These are phyloP conservation scores for Boletus rex-veris DNA, from an alignment of 768 basidiomycete genomes.

Conservation along the genomic window DNA sequence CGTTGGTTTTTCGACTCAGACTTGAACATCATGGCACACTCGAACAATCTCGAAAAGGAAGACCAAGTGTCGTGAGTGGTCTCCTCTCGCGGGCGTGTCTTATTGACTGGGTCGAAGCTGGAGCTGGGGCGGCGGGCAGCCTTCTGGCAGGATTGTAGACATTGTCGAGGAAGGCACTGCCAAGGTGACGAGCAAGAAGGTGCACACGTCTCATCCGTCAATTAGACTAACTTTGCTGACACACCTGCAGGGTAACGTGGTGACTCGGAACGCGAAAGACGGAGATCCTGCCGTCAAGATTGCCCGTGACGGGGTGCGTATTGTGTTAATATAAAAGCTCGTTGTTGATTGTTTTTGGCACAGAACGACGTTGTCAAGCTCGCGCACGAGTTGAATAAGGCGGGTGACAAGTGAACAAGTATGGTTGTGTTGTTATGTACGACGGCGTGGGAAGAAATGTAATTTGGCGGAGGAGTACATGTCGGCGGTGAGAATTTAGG, in stretches of 20 bases:
- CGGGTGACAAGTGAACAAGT: slow-evolving; percentile 23
- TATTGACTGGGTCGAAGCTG: slow-evolving; percentile 23
- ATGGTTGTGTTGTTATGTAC: slow-evolving; percentile 3
- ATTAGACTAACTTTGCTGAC: neutral
- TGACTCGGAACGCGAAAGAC: slow-evolving; percentile 40
- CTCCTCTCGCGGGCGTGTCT: neutral
- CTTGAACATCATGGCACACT: slow-evolving; percentile 7
- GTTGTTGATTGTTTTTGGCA: neutral
- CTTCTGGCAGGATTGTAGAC: slow-evolving; percentile 36
- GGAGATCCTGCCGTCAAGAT: slow-evolving; percentile 52
- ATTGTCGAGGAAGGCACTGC: slow-evolving; percentile 43
- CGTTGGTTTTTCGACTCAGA: neutral
- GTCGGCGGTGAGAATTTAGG: slow-evolving; percentile 15
- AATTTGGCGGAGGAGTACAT: slow-evolving; percentile 13
- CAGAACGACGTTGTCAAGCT: slow-evolving; percentile 53
- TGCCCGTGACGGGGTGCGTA: slow-evolving; percentile 40
- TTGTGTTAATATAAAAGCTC: neutral
- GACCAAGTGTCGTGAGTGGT: slow-evolving; percentile 35
- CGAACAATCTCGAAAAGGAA: slow-evolving; percentile 31
- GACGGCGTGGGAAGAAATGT: slow-evolving; percentile 29
- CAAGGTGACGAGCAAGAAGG: slow-evolving; percentile 46
- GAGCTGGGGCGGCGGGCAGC: slow-evolving; percentile 34
- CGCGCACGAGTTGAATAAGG: slow-evolving; percentile 47
- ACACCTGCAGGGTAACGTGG: slow-evolving; percentile 38
- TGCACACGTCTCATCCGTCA: neutral